Evolutionary conservation across 257 asterid species (phyloP).

Genomic region (Paraleonurus japonicus): DNA sequence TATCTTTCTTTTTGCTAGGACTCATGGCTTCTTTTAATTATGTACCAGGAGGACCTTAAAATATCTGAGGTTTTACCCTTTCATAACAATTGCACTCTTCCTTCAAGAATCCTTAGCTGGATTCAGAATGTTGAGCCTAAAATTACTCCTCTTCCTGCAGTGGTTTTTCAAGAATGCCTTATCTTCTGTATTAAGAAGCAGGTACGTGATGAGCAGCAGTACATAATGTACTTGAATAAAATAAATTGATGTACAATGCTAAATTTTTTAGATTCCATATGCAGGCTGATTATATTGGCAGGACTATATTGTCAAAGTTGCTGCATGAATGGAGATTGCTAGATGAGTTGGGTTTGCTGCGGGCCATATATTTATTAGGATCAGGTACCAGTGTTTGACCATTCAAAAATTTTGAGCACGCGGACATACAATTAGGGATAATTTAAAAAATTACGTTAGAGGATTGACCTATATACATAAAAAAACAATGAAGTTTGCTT

Average conservation of each 20-base stretch:
- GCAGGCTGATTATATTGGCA: constrained; percentile 92
- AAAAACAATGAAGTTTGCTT: neutral
- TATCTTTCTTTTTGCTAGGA: constrained; percentile 18
- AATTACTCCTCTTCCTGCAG: constrained; percentile 70
- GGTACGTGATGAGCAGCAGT: constrained; percentile 39
- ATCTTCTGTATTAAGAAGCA: constrained; percentile 72
- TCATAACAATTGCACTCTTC: constrained; percentile 85
- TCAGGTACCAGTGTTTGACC: constrained; percentile 55
- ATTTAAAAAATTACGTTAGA: neutral
- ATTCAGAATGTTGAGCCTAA: constrained; percentile 60
- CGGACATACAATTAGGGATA: neutral
- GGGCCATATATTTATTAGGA: constrained; percentile 93
- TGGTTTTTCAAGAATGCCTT: constrained; percentile 89
- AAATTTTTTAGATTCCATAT: constrained; percentile 24
- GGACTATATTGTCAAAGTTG: constrained; percentile 76
- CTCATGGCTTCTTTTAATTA: constrained; percentile 23
- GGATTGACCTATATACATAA: neutral
- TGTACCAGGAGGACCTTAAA: constrained; percentile 68
- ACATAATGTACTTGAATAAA: constrained; percentile 8
- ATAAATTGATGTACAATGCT: constrained; percentile 7
- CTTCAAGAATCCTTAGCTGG: constrained; percentile 78
- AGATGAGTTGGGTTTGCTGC: constrained; percentile 86
- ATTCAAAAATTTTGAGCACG: neutral
- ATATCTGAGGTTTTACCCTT: constrained; percentile 82
- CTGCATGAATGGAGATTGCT: constrained; percentile 84